Evolutionary conservation across 2,329 filamentous ascomycete species (phyloP).

Genomic region (Botryotinia globosa): DNA sequence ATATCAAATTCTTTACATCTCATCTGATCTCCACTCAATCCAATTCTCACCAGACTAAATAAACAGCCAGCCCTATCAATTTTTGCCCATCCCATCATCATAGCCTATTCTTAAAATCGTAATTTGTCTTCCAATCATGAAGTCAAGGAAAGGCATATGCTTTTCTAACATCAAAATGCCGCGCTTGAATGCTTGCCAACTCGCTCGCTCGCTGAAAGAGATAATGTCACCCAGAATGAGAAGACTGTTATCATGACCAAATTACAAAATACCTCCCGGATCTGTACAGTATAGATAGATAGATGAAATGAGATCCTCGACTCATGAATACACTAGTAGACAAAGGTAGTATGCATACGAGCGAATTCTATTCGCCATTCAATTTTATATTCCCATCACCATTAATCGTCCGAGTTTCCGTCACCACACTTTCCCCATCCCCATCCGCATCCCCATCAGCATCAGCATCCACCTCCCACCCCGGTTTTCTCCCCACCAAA

Average conservation of each 20-base stretch:
- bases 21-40: neutral
- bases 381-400: neutral
- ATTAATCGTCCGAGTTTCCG: neutral
- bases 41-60: neutral
- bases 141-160: neutral
- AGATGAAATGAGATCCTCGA: neutral
- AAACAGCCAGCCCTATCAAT: neutral
- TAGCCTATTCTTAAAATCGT: neutral
- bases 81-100: neutral
- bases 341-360: neutral
- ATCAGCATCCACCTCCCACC: neutral
- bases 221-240: neutral
- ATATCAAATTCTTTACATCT: neutral
- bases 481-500: conserved; percentile 34
- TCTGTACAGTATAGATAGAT: neutral
- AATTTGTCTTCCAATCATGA: neutral
- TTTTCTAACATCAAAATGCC: neutral
- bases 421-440: neutral
- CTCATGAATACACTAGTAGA: neutral
- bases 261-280: neutral
- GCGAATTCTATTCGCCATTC: neutral
- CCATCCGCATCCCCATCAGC: neutral
- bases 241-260: neutral
- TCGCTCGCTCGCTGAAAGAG: neutral
- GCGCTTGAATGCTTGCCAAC: neutral